Percentiles rank a stretch among this genome's conserved stretches.
These are phyloP conservation scores for Dendryphion nanum DNA, from an alignment of 2,329 filamentous ascomycete genomes.

Conservation along the genomic window DNA sequence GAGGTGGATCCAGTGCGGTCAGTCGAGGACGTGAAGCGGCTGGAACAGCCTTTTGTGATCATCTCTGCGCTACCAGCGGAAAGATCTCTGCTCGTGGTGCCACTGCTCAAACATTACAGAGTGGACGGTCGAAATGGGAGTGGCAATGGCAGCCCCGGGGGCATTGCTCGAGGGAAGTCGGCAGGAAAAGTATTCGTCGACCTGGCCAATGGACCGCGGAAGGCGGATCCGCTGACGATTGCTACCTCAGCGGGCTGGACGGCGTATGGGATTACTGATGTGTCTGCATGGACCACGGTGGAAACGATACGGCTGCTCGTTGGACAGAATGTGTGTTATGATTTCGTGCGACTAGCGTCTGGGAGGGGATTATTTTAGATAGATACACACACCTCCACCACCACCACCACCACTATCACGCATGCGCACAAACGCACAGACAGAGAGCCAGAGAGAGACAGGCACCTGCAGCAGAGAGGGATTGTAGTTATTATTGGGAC, in stretches of 20 bases:
- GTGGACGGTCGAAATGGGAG: slow-evolving; percentile 42
- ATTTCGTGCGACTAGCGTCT: slow-evolving; percentile 75
- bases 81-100: slow-evolving; percentile 75
- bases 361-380: slow-evolving; percentile 54
- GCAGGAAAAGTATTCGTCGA: slow-evolving; percentile 74
- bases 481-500: too few relatives aligned
- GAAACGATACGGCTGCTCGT: slow-evolving; percentile 76
- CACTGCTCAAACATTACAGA: slow-evolving; percentile 71
- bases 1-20: slow-evolving; percentile 65
- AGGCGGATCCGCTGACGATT: slow-evolving; percentile 65
- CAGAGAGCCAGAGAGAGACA: neutral
- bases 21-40: slow-evolving; percentile 76
- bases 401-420: too few relatives aligned
- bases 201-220: slow-evolving; percentile 66
- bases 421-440: neutral
- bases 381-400: too few relatives aligned
- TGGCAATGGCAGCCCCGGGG: slow-evolving; percentile 1
- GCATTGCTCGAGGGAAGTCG: slow-evolving; percentile 18
- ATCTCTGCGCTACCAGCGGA: slow-evolving; percentile 76
- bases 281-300: slow-evolving; percentile 80
- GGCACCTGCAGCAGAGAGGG: too few relatives aligned
- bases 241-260: slow-evolving; percentile 75
- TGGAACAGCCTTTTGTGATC: slow-evolving; percentile 78
- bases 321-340: slow-evolving; percentile 84
- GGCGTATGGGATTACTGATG: slow-evolving; percentile 75